Evolutionary conservation across 306 rosid species (phyloP), one percentile per base, ranked within the genome.

Genomic region (Corylus heterophylla): DNA sequence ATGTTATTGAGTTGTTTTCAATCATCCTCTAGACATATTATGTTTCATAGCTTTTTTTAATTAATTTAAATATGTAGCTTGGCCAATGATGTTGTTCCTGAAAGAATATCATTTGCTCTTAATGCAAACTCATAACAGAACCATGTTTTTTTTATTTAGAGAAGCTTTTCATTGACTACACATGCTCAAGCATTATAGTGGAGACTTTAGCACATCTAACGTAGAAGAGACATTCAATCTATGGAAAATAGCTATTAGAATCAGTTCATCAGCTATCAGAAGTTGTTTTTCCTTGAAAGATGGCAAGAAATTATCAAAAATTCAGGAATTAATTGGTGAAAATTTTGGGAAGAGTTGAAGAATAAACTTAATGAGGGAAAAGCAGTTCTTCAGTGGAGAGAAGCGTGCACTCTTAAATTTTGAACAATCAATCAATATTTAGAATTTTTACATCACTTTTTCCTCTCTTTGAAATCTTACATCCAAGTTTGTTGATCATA

Each of bases 71-170:
- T 9, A 69, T 61, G 47, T 71, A 76, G 18, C 52, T 51, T 25
- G 47, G 44, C 68, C n/a, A 52, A 81, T 56, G 50, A 48, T 61
- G 45, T 74, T 37, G 52, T 74, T 74, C 59, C 73, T 20, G 9
- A 68, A 67, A 68, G 37, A 59, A 13, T 62, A 35, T 69, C 3
- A 52, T 52, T 51, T 45, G 29, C 18, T 71, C 50, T 70, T 29
- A 31, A n/a, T 31, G 71, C 25, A 64, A 35, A 64, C 8, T 39
- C 7, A 1, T 67, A 61, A 12, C 8, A 51, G 68, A 71, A 54
- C 48, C 64, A 14, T 77, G 62, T 61, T 55, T n/a, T 55, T 7
- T n/a, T 17, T 9, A 12, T 55, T 55, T 18, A n/a, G 62, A 55
- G 12, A 55, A 55, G 27, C 27, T 55, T 55, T 55, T 55, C 18